These are phyloP conservation scores for Globisporangium barbulae DNA, from an alignment of 352 stramenopile genomes.

Conservation along the genomic window DNA sequence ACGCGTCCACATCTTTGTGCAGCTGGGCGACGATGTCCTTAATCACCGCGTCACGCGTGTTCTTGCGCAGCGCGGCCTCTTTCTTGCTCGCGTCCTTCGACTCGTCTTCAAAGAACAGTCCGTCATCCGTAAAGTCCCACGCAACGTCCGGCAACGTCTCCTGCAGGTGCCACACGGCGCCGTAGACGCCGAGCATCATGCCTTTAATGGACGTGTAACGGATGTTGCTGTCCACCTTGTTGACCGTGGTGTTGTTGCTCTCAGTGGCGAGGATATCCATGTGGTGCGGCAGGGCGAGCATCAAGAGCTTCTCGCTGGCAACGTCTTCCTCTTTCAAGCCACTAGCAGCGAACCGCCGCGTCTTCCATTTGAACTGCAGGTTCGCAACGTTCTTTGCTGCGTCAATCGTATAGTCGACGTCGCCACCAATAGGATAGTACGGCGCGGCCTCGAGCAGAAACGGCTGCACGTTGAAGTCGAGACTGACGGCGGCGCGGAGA, in stretches of 20 bases:
- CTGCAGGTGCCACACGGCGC: constrained; percentile 59
- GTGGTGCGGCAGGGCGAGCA: constrained; percentile 76
- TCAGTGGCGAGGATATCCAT: constrained; percentile 43
- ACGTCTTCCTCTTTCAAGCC: constrained; percentile 10
- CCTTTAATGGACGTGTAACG: constrained; percentile 72
- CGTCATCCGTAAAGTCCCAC: constrained; percentile 64
- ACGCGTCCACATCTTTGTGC: constrained; percentile 47
- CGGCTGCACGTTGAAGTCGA: constrained; percentile 34
- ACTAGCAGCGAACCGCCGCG: constrained; percentile 34
- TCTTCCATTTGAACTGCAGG: constrained; percentile 67
- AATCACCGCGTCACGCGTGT: constrained; percentile 29
- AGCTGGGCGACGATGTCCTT: constrained; percentile 44
- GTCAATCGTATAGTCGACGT: constrained; percentile 47
- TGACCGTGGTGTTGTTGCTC: constrained; percentile 7
- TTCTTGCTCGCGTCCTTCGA: constrained; percentile 24
- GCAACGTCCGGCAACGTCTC: constrained; percentile 52
- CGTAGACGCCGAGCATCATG: constrained; percentile 66
- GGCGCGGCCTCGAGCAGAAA: constrained; percentile 55
- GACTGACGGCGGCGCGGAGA: constrained; percentile 48
- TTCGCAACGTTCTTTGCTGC: constrained; percentile 20
- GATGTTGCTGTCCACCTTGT: constrained; percentile 39
- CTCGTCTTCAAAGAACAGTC: constrained; percentile 42
- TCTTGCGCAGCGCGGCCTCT: constrained; percentile 18
- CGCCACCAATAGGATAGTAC: constrained; percentile 53
- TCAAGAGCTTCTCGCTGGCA: constrained; percentile 42